phyloP scores from a whole-genome alignment of 176 grass and related monocot genomes.

The Raddia guianensis region DNA sequence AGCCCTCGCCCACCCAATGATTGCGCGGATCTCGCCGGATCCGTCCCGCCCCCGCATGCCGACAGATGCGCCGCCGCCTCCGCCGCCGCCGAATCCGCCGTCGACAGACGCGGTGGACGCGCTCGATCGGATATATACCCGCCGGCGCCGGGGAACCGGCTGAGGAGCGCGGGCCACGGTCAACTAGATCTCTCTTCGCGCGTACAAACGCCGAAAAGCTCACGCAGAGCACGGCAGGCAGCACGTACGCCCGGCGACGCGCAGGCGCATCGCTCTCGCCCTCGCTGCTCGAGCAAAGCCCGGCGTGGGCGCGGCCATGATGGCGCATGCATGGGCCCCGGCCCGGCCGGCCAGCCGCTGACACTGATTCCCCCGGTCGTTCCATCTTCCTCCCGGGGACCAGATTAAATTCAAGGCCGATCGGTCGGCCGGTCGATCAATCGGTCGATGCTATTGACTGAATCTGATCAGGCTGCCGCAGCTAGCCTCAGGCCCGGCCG shows the following conservation, averaged over 20 bases:
- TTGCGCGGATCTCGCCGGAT: constrained; percentile 2
- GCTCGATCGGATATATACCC: too few species aligned
- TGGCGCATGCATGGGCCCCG: not conserved
- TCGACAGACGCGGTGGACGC: too few species aligned
- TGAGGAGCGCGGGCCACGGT: not conserved
- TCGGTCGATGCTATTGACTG: constrained; percentile 36
- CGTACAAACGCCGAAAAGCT: too few species aligned
- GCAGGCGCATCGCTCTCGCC: not conserved
- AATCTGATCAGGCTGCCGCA: not conserved
- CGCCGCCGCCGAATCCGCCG: not conserved
- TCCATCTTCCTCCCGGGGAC: not conserved
- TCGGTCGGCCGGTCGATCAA: not conserved
- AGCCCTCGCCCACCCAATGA: not conserved
- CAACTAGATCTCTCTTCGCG: too few species aligned
- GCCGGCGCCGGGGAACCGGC: not conserved
- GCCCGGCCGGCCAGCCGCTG: not conserved
- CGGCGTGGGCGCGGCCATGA: not conserved
- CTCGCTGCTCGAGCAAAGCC: not conserved
- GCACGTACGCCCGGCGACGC: not conserved
- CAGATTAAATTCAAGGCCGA: not conserved
- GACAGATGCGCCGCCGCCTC: constrained; percentile 16
- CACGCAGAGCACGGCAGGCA: too few species aligned
- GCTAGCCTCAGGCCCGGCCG: not conserved
- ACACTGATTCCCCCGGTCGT: not conserved
- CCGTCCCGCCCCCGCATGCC: not conserved